phyloP scores from a whole-genome alignment of 352 stramenopile species.

The Globisporangium cederbergense region DNA sequence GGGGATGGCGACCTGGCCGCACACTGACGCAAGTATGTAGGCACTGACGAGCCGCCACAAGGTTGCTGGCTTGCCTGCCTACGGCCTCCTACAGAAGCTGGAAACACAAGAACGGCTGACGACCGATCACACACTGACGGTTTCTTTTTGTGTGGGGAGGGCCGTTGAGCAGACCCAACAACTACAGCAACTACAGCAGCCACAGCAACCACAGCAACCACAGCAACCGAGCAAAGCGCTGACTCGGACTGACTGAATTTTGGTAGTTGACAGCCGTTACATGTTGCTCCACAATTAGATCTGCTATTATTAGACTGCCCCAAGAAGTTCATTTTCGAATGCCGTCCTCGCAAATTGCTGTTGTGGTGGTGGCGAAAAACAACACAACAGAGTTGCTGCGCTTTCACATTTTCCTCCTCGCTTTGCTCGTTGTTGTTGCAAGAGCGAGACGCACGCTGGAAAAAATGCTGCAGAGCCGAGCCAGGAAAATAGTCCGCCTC shows the following conservation, averaged over 20 bases:
- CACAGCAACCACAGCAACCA: no score
- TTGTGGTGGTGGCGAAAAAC: background rate
- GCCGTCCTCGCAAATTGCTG: background rate
- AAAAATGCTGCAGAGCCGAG: background rate
- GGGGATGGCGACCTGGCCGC: background rate
- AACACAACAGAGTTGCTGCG: slow-evolving; percentile 1
- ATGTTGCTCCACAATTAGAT: background rate
- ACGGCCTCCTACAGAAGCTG: background rate
- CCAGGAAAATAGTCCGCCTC: slow-evolving; percentile 2
- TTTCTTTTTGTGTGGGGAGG: background rate
- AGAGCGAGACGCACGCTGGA: slow-evolving; percentile 1
- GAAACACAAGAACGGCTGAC: slow-evolving; percentile 2
- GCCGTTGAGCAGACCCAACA: background rate
- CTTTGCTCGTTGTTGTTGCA: background rate
- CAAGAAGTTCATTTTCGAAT: slow-evolving; percentile 9
- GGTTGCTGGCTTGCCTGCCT: background rate
- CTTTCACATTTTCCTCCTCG: background rate
- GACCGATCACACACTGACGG: background rate
- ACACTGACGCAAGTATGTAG: background rate
- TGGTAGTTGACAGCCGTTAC: slow-evolving; percentile 1
- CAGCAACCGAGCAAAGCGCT: background rate
- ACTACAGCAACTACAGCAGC: no score
- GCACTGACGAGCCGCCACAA: background rate
- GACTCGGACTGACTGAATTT: background rate
- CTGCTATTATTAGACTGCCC: background rate